Evolutionary conservation across 140 eudicot genomes (phyloP).

Genomic region (Senecio squalidus): DNA sequence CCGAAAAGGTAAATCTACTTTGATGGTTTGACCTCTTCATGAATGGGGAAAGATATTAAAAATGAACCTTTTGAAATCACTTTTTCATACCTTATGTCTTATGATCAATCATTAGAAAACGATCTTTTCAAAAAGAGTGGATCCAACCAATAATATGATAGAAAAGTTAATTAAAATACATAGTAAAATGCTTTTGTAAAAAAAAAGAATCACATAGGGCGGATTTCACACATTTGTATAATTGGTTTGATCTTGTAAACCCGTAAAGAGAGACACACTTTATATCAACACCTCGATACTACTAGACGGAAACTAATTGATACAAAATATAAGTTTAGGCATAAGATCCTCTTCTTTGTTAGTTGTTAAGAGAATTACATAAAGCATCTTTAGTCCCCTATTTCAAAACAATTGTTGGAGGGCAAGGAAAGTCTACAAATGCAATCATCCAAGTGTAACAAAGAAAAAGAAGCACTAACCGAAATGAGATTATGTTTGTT

Average conservation of each 20-base stretch:
- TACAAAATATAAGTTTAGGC: too few species aligned
- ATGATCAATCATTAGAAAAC: neutral
- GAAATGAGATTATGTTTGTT: conserved; percentile 24
- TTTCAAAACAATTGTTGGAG: neutral
- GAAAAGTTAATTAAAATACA: too few species aligned
- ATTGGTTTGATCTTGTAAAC: too few species aligned
- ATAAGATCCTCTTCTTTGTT: neutral
- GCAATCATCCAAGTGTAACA: conserved; percentile 34
- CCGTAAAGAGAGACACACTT: too few species aligned
- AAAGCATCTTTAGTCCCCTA: neutral
- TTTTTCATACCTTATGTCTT: neutral
- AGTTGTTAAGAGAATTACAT: conserved; percentile 5
- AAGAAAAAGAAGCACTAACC: conserved; percentile 21
- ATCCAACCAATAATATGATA: neutral
- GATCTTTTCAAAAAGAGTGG: neutral
- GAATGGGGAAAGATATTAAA: neutral
- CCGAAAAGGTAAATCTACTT: too few species aligned
- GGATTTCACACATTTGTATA: too few species aligned
- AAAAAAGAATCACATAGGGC: too few species aligned
- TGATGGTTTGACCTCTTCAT: neutral
- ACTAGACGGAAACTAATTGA: too few species aligned
- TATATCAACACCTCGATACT: too few species aligned
- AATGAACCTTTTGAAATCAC: too few species aligned
- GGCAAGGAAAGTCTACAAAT: conserved; percentile 24
- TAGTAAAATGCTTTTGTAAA: too few species aligned